Percentiles rank a stretch among this genome's conserved stretches.
Evolutionary conservation across 495 filamentous ascomycete species (phyloP).

Genomic region (Polyplosphaeria fusca): DNA sequence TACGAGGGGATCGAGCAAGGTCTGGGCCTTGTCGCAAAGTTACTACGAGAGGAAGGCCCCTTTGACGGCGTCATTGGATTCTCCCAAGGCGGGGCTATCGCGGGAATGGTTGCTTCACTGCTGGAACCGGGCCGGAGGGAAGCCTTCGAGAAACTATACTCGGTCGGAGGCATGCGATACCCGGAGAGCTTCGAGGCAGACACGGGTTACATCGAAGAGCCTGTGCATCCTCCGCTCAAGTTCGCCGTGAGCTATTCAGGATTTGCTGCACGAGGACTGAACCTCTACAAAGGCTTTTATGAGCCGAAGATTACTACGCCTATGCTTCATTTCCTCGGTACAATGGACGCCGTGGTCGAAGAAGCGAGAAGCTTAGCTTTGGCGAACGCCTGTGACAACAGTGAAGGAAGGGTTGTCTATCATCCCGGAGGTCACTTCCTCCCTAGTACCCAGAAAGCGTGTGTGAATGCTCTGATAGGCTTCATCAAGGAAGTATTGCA

Average conservation of each 20-base stretch:
- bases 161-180: constrained; percentile 44
- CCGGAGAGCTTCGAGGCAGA: constrained; percentile 52
- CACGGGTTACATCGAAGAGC: constrained; percentile 42
- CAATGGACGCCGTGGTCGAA: constrained; percentile 84
- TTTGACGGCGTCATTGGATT: constrained; percentile 48
- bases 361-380: constrained; percentile 65
- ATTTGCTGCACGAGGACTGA: constrained; percentile 60
- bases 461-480: constrained; percentile 66
- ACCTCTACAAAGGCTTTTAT: constrained; percentile 67
- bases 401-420: constrained; percentile 58
- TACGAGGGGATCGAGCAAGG: constrained; percentile 68
- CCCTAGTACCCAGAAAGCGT: constrained; percentile 70
- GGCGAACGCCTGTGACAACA: constrained; percentile 64
- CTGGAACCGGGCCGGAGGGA: constrained; percentile 57
- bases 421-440: constrained; percentile 95
- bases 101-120: constrained; percentile 59
- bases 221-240: constrained; percentile 60
- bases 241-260: constrained; percentile 80
- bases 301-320: constrained; percentile 73
- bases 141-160: constrained; percentile 44
- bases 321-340: constrained; percentile 76
- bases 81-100: constrained; percentile 44
- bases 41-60: constrained; percentile 51
- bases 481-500: constrained; percentile 67
- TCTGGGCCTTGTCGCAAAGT: constrained; percentile 55